Evolutionary conservation across 306 rosid species (phyloP).

Genomic region (Rosa multiflora): DNA sequence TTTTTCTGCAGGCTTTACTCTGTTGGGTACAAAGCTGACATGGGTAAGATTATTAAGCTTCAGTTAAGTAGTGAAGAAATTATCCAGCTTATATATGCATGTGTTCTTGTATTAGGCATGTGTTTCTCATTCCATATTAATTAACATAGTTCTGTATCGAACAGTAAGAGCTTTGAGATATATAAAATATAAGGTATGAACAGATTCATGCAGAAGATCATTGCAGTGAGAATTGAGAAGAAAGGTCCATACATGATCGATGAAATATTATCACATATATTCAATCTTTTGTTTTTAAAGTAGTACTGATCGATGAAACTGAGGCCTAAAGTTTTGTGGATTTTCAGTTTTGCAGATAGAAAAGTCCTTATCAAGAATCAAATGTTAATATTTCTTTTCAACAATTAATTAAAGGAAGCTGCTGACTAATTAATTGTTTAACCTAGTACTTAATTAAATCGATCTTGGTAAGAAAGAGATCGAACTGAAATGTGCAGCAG

Average conservation of each 20-base stretch:
- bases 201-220: background rate
- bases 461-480: background rate
- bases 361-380: conserved; percentile 4
- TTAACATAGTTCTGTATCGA: background rate
- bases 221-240: background rate
- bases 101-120: background rate
- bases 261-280: background rate
- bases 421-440: background rate
- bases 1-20: background rate
- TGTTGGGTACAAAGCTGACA: conserved; percentile 3
- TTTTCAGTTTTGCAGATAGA: background rate
- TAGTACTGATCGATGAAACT: conserved; percentile 3
- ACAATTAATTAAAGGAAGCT: background rate
- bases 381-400: background rate
- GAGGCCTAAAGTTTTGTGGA: background rate
- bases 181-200: background rate
- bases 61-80: background rate
- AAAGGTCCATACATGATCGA: conserved; percentile 5
- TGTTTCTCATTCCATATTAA: conserved; percentile 6
- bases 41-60: background rate
- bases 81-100: background rate
- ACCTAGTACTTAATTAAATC: background rate
- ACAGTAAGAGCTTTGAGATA: no score
- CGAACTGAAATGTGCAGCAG: background rate
- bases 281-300: background rate